Percentiles rank a stretch among this genome's conserved stretches.
phyloP scores from a whole-genome alignment of 139 green algal species.

The Picochlorum sp. region DNA sequence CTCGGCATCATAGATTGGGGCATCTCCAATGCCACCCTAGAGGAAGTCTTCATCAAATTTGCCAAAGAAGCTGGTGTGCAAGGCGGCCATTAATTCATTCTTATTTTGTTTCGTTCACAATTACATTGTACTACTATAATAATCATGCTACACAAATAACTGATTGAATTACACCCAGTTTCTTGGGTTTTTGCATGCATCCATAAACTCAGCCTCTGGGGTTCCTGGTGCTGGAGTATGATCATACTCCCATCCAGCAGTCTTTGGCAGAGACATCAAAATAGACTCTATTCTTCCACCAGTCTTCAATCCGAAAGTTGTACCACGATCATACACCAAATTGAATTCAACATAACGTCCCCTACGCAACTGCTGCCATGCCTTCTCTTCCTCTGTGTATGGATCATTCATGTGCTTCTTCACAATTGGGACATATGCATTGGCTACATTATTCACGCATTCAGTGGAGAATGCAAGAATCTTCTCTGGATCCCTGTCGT shows the following conservation, averaged over 20 bases:
- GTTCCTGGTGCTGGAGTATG: conserved; percentile 50
- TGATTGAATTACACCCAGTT: neutral
- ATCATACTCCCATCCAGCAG: conserved; percentile 82
- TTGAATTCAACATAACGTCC: conserved; percentile 98
- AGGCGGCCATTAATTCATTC: conserved; percentile 18
- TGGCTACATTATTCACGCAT: conserved; percentile 55
- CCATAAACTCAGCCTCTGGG: conserved; percentile 77
- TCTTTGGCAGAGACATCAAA: conserved; percentile 81
- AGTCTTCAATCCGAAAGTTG: conserved; percentile 97
- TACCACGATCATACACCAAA: conserved; percentile 92
- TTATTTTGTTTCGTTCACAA: conserved; percentile 5
- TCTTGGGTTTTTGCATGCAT: conserved; percentile 70
- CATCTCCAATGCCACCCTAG: conserved; percentile 82
- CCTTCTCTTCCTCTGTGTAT: conserved; percentile 82
- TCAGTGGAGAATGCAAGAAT: conserved; percentile 78
- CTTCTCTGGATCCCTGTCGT: conserved; percentile 65
- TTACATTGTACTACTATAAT: neutral
- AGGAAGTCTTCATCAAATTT: conserved; percentile 75
- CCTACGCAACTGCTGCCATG: conserved; percentile 89
- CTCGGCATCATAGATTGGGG: conserved; percentile 77
- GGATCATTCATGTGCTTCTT: conserved; percentile 82
- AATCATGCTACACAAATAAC: neutral
- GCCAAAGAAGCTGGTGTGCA: conserved; percentile 24
- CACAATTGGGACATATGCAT: conserved; percentile 86
- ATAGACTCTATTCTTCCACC: conserved; percentile 95